These are phyloP conservation scores for Ascosphaera acerosa DNA, from an alignment of 2,329 filamentous ascomycete species.

Conservation along the genomic window DNA sequence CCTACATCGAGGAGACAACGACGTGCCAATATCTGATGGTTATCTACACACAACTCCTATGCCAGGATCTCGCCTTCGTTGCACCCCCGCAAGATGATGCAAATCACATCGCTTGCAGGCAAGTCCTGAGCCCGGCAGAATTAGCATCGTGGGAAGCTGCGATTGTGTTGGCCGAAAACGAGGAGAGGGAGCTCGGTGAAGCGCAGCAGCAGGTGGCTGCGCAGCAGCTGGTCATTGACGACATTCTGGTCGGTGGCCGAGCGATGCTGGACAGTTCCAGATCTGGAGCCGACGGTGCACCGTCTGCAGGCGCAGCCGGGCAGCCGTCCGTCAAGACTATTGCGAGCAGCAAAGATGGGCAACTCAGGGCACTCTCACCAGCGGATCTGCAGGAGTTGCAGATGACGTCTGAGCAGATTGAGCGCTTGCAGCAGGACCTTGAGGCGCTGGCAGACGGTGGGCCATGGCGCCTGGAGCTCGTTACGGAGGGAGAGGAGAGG, in stretches of 20 bases:
- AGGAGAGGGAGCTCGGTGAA: conserved; percentile 11
- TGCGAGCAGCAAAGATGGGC: conserved; percentile 33
- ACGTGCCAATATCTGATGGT: conserved; percentile 89
- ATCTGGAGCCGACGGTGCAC: conserved; percentile 29
- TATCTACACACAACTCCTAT: conserved; percentile 68
- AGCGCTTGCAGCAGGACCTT: conserved; percentile 42
- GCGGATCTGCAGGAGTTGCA: conserved; percentile 44
- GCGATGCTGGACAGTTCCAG: conserved; percentile 29
- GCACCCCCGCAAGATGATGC: conserved; percentile 55
- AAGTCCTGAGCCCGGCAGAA: conserved; percentile 37
- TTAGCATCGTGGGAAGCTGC: conserved; percentile 22
- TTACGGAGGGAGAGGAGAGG: conserved; percentile 38
- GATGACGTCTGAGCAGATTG: conserved; percentile 39
- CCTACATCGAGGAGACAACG: conserved; percentile 77
- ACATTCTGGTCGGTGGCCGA: conserved; percentile 32
- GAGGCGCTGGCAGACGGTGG: conserved; percentile 42
- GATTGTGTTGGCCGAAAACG: conserved; percentile 6
- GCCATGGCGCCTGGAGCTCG: conserved; percentile 58
- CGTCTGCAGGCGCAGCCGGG: conserved; percentile 27
- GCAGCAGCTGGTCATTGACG: conserved; percentile 25
- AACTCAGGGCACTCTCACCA: conserved; percentile 33
- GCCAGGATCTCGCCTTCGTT: conserved; percentile 63
- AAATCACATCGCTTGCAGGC: conserved; percentile 50
- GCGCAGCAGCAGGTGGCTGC: conserved; percentile 11
- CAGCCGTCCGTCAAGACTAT: conserved; percentile 24